These are phyloP conservation scores for Sugiyamaella lignohabitans DNA, from an alignment of 805 yeast genomes.

Conservation along the genomic window DNA sequence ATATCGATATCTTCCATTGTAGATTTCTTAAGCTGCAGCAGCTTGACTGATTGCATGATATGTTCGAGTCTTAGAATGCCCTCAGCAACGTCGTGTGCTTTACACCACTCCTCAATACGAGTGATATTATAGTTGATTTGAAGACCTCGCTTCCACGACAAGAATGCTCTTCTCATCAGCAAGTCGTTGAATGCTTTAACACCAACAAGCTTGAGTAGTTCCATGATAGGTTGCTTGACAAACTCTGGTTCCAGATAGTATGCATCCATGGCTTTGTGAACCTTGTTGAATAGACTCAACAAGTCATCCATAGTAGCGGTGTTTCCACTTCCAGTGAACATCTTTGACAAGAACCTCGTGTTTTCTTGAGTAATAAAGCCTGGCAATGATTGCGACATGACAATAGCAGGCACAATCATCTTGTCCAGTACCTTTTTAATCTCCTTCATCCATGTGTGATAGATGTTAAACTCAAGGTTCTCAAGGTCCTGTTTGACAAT, in stretches of 20 bases:
- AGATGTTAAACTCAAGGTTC: constrained; percentile 85
- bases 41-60: constrained; percentile 85
- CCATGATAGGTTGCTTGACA: constrained; percentile 75
- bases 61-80: constrained; percentile 80
- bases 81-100: constrained; percentile 83
- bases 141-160: constrained; percentile 96
- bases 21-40: constrained; percentile 85
- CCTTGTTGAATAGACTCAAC: constrained; percentile 78
- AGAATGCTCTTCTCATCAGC: constrained; percentile 87
- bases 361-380: constrained; percentile 88
- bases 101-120: constrained; percentile 97
- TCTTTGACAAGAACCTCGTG: constrained; percentile 74
- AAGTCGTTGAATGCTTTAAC: constrained; percentile 92
- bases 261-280: constrained; percentile 88
- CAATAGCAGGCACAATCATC: constrained; percentile 92
- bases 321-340: constrained; percentile 57
- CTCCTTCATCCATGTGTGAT: constrained; percentile 95
- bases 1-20: constrained; percentile 85
- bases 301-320: constrained; percentile 93
- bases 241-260: constrained; percentile 83
- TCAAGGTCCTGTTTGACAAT: constrained; percentile 93
- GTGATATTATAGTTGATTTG: constrained; percentile 96
- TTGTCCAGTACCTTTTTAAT: constrained; percentile 85
- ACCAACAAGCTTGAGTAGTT: constrained; percentile 78
- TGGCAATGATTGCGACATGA: constrained; percentile 88